These are phyloP conservation scores for Pseudonitzschia multiseries DNA, from an alignment of 108 stramenopile genomes.

Conservation along the genomic window DNA sequence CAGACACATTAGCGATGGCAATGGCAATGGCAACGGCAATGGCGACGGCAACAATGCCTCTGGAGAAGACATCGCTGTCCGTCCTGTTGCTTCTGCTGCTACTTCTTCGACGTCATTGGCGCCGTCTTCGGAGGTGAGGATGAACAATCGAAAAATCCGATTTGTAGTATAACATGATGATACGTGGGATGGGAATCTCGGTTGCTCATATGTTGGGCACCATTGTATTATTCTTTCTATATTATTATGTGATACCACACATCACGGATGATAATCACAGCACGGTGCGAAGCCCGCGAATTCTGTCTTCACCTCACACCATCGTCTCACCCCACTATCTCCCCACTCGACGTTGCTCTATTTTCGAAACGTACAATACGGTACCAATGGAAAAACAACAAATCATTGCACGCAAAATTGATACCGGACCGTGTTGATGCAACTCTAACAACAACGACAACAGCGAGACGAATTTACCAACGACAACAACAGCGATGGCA, in stretches of 20 bases:
- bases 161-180: background rate
- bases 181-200: too few relatives aligned
- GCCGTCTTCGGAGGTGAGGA: constrained; percentile 13
- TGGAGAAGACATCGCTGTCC: background rate
- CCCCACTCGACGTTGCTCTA: too few relatives aligned
- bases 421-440: background rate
- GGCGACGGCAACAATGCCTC: background rate
- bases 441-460: background rate
- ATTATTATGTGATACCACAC: too few relatives aligned
- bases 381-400: background rate
- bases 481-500: background rate
- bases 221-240: too few relatives aligned
- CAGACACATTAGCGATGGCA: background rate
- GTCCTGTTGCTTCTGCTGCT: background rate
- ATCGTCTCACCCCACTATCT: too few relatives aligned
- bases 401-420: background rate
- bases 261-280: too few relatives aligned
- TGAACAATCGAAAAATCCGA: background rate
- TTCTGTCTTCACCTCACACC: too few relatives aligned
- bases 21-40: background rate
- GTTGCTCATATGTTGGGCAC: too few relatives aligned
- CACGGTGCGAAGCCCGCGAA: too few relatives aligned
- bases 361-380: too few relatives aligned
- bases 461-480: background rate
- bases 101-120: background rate